These are phyloP conservation scores for Chara braunii DNA, from an alignment of 139 green algal species.

Conservation along the genomic window DNA sequence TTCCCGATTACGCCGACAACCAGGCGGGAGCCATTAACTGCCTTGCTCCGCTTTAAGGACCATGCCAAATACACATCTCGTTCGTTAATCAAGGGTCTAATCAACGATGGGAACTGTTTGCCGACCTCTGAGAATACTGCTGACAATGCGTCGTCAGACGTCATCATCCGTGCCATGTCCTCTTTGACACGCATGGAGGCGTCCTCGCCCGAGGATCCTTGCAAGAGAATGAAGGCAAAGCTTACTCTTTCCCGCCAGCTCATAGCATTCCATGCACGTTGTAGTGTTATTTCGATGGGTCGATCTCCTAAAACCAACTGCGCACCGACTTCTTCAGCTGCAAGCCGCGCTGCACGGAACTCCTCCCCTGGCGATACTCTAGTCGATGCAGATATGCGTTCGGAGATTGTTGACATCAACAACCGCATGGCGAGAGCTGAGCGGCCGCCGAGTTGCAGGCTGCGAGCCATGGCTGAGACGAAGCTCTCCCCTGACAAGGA, in stretches of 20 bases:
- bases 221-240: not conserved
- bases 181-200: too few relatives aligned
- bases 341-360: constrained; percentile 8
- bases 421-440: constrained; percentile 28
- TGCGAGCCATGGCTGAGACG: constrained; percentile 12
- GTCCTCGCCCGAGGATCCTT: not conserved
- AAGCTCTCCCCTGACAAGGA: constrained; percentile 11
- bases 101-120: constrained; percentile 3
- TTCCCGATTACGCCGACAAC: constrained; percentile 38
- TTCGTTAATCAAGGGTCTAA: constrained; percentile 28
- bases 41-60: constrained; percentile 46
- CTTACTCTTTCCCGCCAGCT: constrained; percentile 10
- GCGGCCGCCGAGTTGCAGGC: constrained; percentile 14
- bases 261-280: constrained; percentile 31
- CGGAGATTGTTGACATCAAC: constrained; percentile 2
- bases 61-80: constrained; percentile 41
- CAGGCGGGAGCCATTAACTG: constrained; percentile 21
- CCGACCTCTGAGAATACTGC: not conserved
- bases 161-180: not conserved
- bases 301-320: constrained; percentile 38
- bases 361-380: constrained; percentile 13
- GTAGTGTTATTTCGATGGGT: constrained; percentile 40
- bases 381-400: not conserved
- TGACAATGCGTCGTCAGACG: constrained; percentile 12
- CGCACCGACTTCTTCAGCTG: constrained; percentile 8